A percentile compares a stretch with the other conserved stretches of the same genome.
phyloP scores from a whole-genome alignment of 1,139 yeast species.

The Yamadazyma taylorii region DNA sequence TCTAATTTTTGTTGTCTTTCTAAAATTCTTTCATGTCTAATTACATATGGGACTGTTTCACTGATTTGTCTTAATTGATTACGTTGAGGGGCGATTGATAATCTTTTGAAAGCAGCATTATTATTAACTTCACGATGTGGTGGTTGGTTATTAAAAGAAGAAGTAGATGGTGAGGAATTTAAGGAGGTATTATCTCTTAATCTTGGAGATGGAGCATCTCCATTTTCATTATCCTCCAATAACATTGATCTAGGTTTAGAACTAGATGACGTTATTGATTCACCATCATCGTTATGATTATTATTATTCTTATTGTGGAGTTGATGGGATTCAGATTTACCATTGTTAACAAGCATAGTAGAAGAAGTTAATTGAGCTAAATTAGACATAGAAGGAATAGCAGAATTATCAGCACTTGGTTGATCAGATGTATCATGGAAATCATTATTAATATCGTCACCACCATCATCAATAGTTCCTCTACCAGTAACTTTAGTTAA shows the following conservation, averaged over 20 bases:
- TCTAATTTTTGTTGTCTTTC: conserved; percentile 77
- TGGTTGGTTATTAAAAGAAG: conserved; percentile 18
- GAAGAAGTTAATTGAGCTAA: conserved; percentile 54
- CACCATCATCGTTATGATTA: conserved; percentile 16
- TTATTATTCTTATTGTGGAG: too few species aligned
- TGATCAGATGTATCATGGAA: conserved; percentile 32
- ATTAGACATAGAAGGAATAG: conserved; percentile 62
- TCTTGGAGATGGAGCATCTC: conserved; percentile 29
- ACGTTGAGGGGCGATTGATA: conserved; percentile 62
- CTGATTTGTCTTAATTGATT: conserved; percentile 72
- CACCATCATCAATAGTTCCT: conserved; percentile 28
- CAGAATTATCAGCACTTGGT: conserved; percentile 19
- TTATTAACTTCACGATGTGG: conserved; percentile 25
- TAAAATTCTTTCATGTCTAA: conserved; percentile 71
- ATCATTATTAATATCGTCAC: conserved; percentile 27
- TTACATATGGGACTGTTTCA: conserved; percentile 78
- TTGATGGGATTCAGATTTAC: conserved; percentile 8
- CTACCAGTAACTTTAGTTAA: conserved; percentile 50
- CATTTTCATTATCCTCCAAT: conserved; percentile 31
- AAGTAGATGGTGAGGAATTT: conserved; percentile 33
- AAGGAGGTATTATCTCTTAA: conserved; percentile 29
- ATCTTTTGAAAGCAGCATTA: conserved; percentile 52
- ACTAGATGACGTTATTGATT: conserved; percentile 27
- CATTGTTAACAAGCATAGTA: conserved; percentile 5
- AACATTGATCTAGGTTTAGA: conserved; percentile 35